A percentile compares a stretch with the other conserved stretches of the same genome.
phyloP scores from a whole-genome alignment of 2,329 filamentous ascomycete species.

The Fusarium subglutinans region DNA sequence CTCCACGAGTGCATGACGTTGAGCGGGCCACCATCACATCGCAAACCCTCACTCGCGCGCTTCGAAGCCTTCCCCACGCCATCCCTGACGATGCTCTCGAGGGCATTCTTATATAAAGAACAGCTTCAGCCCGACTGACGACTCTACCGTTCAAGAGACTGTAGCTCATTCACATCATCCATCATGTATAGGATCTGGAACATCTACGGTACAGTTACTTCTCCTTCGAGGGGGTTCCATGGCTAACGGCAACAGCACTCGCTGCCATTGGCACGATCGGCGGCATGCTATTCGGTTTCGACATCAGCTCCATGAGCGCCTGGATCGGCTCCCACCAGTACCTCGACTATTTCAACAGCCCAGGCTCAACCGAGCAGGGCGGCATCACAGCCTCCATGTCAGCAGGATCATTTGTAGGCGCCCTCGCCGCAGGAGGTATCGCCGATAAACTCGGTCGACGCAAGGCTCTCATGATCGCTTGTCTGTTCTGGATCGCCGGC shows the following conservation, averaged over 20 bases:
- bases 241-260: constrained; percentile 42
- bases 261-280: constrained; percentile 54
- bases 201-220: constrained; percentile 45
- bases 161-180: background rate
- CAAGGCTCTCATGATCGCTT: constrained; percentile 56
- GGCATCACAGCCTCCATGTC: constrained; percentile 61
- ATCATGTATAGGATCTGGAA: constrained; percentile 51
- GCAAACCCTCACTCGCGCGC: constrained; percentile 38
- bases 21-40: constrained; percentile 29
- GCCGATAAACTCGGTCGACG: constrained; percentile 58
- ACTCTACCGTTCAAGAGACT: background rate
- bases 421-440: constrained; percentile 55
- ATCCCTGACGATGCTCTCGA: background rate
- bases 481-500: constrained; percentile 63
- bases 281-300: constrained; percentile 62
- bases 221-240: fast-evolving
- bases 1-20: constrained; percentile 35
- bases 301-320: constrained; percentile 67
- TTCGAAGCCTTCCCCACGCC: constrained; percentile 38
- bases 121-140: background rate
- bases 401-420: constrained; percentile 59
- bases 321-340: constrained; percentile 63
- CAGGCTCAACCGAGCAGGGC: constrained; percentile 56
- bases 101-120: constrained; percentile 33
- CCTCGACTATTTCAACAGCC: constrained; percentile 61